These are phyloP conservation scores for Citrus australasica DNA, from an alignment of 345 rosid species.

Conservation along the genomic window DNA sequence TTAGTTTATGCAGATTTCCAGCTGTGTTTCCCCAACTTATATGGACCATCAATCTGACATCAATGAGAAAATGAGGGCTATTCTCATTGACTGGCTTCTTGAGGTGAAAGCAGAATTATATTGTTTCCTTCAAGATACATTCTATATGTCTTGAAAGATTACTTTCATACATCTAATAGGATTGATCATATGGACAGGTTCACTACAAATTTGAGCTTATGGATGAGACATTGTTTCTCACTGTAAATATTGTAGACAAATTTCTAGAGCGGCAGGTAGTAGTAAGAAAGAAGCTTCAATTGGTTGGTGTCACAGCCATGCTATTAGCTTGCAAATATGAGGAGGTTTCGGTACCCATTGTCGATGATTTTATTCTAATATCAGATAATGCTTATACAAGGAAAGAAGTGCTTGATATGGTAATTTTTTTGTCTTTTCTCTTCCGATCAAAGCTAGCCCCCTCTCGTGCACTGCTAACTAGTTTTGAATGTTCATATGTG, in stretches of 20 bases:
- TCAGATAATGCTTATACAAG: slow-evolving; percentile 89
- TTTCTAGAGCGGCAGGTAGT: slow-evolving; percentile 64
- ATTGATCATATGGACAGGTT: slow-evolving; percentile 38
- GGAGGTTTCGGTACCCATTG: slow-evolving; percentile 93
- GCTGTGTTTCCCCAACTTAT: slow-evolving; percentile 56
- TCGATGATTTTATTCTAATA: slow-evolving; percentile 85
- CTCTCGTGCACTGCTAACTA: not conserved
- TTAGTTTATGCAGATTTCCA: slow-evolving; percentile 42
- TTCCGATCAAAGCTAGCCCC: too few relatives aligned
- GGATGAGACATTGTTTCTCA: slow-evolving; percentile 92
- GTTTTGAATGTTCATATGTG: not conserved
- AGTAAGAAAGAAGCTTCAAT: slow-evolving; percentile 88
- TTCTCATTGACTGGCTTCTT: slow-evolving; percentile 88
- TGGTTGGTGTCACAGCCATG: slow-evolving; percentile 93
- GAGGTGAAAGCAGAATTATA: slow-evolving; percentile 38
- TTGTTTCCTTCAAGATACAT: not conserved
- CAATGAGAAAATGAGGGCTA: slow-evolving; percentile 90
- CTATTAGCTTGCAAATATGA: slow-evolving; percentile 97
- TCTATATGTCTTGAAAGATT: not conserved
- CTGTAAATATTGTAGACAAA: slow-evolving; percentile 85
- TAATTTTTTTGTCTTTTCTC: slow-evolving; percentile 7
- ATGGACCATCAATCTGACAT: slow-evolving; percentile 75
- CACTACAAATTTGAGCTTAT: slow-evolving; percentile 97
- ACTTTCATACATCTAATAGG: not conserved
- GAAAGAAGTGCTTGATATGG: slow-evolving; percentile 92